phyloP scores from a whole-genome alignment of 495 filamentous ascomycete genomes.

The Aspergillus ostianus region DNA sequence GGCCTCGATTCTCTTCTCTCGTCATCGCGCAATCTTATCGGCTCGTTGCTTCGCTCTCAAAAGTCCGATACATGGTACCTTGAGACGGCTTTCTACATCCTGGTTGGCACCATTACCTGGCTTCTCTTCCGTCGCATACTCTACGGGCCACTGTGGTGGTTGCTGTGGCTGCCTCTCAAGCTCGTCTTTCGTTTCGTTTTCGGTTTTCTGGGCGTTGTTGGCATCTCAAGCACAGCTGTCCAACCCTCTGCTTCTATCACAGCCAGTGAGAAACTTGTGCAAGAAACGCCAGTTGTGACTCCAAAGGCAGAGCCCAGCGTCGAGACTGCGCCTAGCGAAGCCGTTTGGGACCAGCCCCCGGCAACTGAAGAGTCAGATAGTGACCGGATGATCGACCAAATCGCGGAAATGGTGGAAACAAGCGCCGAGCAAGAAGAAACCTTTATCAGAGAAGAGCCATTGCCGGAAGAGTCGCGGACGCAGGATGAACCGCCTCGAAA shows the following conservation, averaged over 20 bases:
- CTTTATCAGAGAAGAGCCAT: constrained; percentile 29
- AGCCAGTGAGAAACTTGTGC: constrained; percentile 3
- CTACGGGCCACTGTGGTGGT: constrained; percentile 88
- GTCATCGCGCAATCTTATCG: constrained; percentile 69
- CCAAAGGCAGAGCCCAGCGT: constrained; percentile 19
- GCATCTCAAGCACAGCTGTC: constrained; percentile 31
- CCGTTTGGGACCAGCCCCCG: constrained; percentile 28
- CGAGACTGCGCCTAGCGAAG: constrained; percentile 17
- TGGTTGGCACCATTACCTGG: constrained; percentile 76
- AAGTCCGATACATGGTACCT: constrained; percentile 98
- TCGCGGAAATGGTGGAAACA: constrained; percentile 55
- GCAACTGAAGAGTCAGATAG: constrained; percentile 24
- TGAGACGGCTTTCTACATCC: constrained; percentile 78
- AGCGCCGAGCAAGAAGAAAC: constrained; percentile 37
- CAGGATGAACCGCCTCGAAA: constrained; percentile 56
- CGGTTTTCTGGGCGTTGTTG: constrained; percentile 37
- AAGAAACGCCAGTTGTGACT: constrained; percentile 16
- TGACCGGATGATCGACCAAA: constrained; percentile 50
- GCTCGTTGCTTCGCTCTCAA: constrained; percentile 75
- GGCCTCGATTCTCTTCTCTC: constrained; percentile 73
- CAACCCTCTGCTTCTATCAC: constrained; percentile 26
- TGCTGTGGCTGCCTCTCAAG: constrained; percentile 76
- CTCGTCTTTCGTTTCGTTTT: constrained; percentile 53
- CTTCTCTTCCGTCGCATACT: constrained; percentile 78
- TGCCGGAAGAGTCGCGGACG: constrained; percentile 39